Evolutionary conservation across 192 early-diverging fungal species (phyloP).

Genomic region (Phycomyces blakesleeanus): DNA sequence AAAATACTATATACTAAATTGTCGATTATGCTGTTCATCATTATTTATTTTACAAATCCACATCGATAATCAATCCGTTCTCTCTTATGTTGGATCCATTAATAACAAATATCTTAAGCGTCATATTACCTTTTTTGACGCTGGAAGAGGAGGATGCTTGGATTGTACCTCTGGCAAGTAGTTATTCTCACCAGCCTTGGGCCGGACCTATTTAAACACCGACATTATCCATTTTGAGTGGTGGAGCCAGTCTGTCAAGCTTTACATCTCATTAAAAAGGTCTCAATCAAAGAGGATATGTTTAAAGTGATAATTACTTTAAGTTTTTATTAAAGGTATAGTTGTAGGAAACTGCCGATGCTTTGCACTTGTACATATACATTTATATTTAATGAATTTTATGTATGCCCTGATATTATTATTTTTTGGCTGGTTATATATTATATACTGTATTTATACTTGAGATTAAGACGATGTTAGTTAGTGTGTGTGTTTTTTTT

Average conservation of each 20-base stretch:
- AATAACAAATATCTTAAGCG: not conserved
- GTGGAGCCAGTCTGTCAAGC: not conserved
- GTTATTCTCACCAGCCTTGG: not conserved
- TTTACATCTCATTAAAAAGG: not conserved
- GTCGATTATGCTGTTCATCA: too few species aligned
- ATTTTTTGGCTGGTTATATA: too few species aligned
- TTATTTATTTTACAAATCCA: too few species aligned
- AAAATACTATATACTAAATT: not conserved
- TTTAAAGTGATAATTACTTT: too few species aligned
- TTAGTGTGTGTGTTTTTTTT: too few species aligned
- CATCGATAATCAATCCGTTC: not conserved
- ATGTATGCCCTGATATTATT: too few species aligned
- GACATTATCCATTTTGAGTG: not conserved
- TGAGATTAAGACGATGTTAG: too few species aligned
- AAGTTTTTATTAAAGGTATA: too few species aligned
- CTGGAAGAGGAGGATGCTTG: slow-evolving; percentile 1
- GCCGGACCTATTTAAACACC: not conserved
- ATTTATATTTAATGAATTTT: too few species aligned
- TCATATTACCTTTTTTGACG: not conserved
- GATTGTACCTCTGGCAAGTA: not conserved
- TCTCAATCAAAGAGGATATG: not conserved
- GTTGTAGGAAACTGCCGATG: too few species aligned
- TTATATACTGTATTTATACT: too few species aligned
- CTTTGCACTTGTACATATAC: too few species aligned
- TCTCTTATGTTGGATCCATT: not conserved